Evolutionary conservation across 2,329 filamentous ascomycete species (phyloP), one percentile per base, ranked within the genome.

Genomic region (Hymenoscyphus fraxineus): DNA sequence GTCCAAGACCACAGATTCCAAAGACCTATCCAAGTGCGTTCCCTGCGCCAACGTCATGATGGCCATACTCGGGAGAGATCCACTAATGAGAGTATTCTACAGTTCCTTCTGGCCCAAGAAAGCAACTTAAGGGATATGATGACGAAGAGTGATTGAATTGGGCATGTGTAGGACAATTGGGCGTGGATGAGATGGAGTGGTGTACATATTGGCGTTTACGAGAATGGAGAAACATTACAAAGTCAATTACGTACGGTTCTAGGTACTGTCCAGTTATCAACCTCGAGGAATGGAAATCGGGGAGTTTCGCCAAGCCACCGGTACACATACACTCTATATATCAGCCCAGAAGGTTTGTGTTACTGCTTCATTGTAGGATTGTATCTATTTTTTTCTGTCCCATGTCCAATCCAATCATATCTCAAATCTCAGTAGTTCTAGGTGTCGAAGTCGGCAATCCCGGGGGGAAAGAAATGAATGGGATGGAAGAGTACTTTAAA

Each of bases 21-120:
- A 80, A 93, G 78, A 96, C 93, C 76, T 99, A 98, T 82, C 95
- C 95, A 66, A 86, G 94, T 98, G 85, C 77, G 92, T 85, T 54
- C 41, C n/a, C n/a, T 7, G 35, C 39, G 56, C 35, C 47, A 47
- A 31, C 22, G 22, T 27, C 31, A 1, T 63, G 22, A 27, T n/a
- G 39, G 31, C 38, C 27, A 47, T 9, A 44, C 13, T 32, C 4
- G 16, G n/a, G 41, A 54, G 44, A 12, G 4, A 32, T 22, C 0
- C 35, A 27, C 62, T 64, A 31, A 63, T n/a, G 1, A 9, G 12
- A 19, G 22, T 40, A 32, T 41, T 59, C 44, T 56, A 16, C 32
- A 71, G 69, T 70, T 58, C 69, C 68, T 12, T 41, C 68, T 13
- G 64, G 62, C 2, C 68, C 69, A 15, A 64, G 69, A 51, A 63